A percentile compares a stretch with the other conserved stretches of the same genome.
Evolutionary conservation across 116 monocot species (phyloP).

Genomic region (Dioscorea cayenensis): DNA sequence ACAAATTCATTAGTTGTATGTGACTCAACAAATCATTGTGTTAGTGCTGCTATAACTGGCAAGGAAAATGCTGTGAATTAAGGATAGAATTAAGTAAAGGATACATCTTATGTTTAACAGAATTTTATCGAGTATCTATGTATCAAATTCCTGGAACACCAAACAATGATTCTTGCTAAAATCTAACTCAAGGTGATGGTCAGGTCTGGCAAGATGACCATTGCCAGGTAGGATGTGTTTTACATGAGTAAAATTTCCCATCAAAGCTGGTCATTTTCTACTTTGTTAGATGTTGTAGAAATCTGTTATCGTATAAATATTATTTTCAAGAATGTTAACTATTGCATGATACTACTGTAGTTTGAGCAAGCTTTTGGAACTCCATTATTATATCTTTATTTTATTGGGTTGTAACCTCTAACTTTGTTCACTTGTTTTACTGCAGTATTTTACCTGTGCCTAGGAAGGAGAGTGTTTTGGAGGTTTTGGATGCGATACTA

Average conservation of each 20-base stretch:
- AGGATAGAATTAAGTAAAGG: no score
- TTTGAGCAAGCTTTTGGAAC: neutral
- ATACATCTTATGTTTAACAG: no score
- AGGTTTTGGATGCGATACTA: conserved; percentile 43
- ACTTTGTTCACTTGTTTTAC: neutral
- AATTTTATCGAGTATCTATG: no score
- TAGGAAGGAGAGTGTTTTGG: conserved; percentile 14
- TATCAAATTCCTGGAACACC: no score
- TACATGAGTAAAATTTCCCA: neutral
- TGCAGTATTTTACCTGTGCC: conserved; percentile 30
- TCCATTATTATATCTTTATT: neutral
- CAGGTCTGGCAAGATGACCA: neutral
- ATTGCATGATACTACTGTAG: neutral
- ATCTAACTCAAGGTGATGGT: neutral
- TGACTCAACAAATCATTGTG: no score
- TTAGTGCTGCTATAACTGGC: no score
- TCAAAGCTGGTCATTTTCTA: neutral
- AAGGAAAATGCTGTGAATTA: no score
- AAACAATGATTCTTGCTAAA: neutral
- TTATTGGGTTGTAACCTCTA: neutral
- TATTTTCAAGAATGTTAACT: neutral
- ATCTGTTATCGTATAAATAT: neutral
- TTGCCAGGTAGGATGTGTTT: neutral
- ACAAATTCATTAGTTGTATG: no score
- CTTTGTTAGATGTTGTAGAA: neutral